Conservation (phyloP, 768 basidiomycete species). For the Symmetrospora coprosmae region DNA sequence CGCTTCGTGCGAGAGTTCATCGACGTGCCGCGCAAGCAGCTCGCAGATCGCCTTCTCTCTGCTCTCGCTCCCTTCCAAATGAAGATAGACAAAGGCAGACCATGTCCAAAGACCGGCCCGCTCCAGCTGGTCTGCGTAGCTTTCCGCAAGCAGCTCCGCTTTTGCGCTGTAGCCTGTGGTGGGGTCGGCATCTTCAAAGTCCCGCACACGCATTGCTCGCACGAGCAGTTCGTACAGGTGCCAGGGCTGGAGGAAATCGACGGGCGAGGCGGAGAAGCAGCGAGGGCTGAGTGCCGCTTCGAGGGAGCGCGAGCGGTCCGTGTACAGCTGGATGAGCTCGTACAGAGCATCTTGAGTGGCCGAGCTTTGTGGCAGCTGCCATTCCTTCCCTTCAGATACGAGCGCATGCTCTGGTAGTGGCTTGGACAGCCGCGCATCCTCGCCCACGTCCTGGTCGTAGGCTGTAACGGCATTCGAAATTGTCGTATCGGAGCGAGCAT, state of each 20-base stretch:
- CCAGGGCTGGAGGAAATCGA: slow-evolving; percentile 79
- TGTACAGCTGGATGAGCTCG: slow-evolving; percentile 59
- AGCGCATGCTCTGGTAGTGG: slow-evolving; percentile 46
- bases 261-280: slow-evolving; percentile 57
- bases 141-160: slow-evolving; percentile 67
- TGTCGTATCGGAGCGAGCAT: slow-evolving; percentile 38
- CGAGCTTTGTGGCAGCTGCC: neutral
- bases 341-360: slow-evolving; percentile 53
- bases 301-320: slow-evolving; percentile 51
- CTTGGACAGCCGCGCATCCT: slow-evolving; percentile 30
- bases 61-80: slow-evolving; percentile 66
- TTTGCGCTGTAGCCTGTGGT: slow-evolving; percentile 65
- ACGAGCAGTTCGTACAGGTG: slow-evolving; percentile 80
- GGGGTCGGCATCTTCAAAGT: slow-evolving; percentile 66
- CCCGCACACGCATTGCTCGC: slow-evolving; percentile 63
- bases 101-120: slow-evolving; percentile 64
- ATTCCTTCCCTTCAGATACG: neutral
- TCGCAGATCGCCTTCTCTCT: slow-evolving; percentile 70
- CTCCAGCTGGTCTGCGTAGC: slow-evolving; percentile 79
- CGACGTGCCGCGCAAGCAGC: slow-evolving; percentile 49
- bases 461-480: slow-evolving; percentile 19
- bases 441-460: slow-evolving; percentile 22
- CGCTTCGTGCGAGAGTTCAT: slow-evolving; percentile 29
- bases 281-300: slow-evolving; percentile 52
- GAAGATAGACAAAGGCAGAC: slow-evolving; percentile 74